These are phyloP conservation scores for Lenzites betulinus DNA, from an alignment of 768 basidiomycete genomes.

Conservation along the genomic window DNA sequence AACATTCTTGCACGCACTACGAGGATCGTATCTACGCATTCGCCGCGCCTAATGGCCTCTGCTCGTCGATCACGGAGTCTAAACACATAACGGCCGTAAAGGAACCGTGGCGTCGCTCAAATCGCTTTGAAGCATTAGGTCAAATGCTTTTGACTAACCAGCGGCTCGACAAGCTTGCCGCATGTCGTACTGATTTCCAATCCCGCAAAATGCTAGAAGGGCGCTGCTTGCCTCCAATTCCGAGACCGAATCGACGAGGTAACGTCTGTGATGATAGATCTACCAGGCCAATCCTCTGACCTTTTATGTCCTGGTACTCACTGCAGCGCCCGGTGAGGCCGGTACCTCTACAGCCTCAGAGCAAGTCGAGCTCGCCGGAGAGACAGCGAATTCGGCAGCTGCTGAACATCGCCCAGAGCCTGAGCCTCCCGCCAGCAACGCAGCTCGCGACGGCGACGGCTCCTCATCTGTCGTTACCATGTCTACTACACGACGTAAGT, in stretches of 20 bases:
- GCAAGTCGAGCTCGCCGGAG: too few species aligned
- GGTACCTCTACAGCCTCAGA: too few species aligned
- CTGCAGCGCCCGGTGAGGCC: too few species aligned
- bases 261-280: constrained; percentile 16
- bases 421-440: too few species aligned
- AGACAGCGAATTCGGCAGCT: constrained; percentile 10
- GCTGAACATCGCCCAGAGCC: background rate
- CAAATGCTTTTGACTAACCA: constrained; percentile 31
- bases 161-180: constrained; percentile 30
- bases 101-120: constrained; percentile 28
- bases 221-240: background rate
- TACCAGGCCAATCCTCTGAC: too few species aligned
- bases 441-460: too few species aligned
- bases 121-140: constrained; percentile 18
- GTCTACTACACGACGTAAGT: too few species aligned
- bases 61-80: constrained; percentile 32
- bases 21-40: constrained; percentile 16
- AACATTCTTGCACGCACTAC: constrained; percentile 26
- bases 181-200: constrained; percentile 21
- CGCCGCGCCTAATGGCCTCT: constrained; percentile 29
- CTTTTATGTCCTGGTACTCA: too few species aligned
- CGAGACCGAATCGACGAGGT: constrained; percentile 6
- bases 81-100: constrained; percentile 32
- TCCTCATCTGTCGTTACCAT: too few species aligned
- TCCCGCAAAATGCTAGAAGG: constrained; percentile 20